Conservation (phyloP, 1,139 yeast genomes). For the Nakaseomyces bracarensis region DNA sequence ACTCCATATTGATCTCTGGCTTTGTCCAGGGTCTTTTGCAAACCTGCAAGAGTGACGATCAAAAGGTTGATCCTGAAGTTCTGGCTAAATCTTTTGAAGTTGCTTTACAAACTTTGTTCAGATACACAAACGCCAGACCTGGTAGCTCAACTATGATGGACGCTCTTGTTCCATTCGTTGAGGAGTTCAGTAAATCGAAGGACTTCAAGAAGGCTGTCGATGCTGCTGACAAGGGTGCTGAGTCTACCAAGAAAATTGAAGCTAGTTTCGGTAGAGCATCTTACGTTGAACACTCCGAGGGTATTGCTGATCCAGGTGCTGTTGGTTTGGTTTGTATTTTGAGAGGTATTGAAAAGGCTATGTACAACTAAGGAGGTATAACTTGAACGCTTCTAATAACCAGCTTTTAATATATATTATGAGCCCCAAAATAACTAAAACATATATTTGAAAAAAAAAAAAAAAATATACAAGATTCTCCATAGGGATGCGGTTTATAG, state of each 20-base stretch:
- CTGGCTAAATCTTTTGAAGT: conserved; percentile 40
- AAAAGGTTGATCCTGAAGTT: conserved; percentile 28
- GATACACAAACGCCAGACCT: conserved; percentile 77
- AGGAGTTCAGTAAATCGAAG: conserved; percentile 42
- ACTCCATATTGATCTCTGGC: conserved; percentile 72
- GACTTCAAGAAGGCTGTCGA: conserved; percentile 52
- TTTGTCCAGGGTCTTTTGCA: conserved; percentile 44
- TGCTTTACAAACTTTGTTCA: conserved; percentile 56
- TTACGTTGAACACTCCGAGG: conserved; percentile 55
- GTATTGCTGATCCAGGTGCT: conserved; percentile 95
- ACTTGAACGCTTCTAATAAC: too few species aligned
- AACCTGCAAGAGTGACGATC: conserved; percentile 28
- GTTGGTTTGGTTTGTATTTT: conserved; percentile 64
- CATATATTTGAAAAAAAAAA: too few species aligned
- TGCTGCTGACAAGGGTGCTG: conserved; percentile 72
- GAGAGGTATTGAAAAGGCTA: conserved; percentile 38
- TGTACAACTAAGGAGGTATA: neutral
- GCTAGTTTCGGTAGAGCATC: conserved; percentile 94
- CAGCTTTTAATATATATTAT: too few species aligned
- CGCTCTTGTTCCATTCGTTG: conserved; percentile 79
- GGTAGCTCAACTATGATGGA: conserved; percentile 92
- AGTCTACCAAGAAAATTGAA: conserved; percentile 58
- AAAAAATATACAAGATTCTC: too few species aligned
- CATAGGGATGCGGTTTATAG: too few species aligned
- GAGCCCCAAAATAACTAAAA: too few species aligned